These are phyloP conservation scores for Phalaenopsis equestris DNA, from an alignment of 106 monocot species.

Conservation along the genomic window DNA sequence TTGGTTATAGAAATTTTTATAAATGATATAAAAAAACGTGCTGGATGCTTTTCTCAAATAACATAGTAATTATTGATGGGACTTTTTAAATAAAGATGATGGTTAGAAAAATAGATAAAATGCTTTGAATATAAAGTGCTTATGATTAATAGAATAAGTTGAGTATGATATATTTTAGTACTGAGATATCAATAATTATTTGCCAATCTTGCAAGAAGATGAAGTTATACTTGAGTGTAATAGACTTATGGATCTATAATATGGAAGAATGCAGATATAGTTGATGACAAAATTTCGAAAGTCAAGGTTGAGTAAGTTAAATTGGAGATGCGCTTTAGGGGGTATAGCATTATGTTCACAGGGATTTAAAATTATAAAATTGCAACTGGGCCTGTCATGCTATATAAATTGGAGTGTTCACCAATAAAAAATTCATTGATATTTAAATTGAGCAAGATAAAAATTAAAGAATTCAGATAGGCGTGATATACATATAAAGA, in stretches of 20 bases:
- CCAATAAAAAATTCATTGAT: not conserved
- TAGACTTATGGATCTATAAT: not conserved
- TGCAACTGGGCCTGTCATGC: not conserved
- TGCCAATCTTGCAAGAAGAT: not conserved
- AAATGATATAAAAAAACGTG: not conserved
- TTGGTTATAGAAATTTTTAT: not conserved
- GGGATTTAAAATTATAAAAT: not conserved
- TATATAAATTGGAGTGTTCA: not conserved
- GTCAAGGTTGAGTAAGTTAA: not conserved
- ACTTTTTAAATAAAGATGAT: too few species aligned
- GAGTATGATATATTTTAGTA: not conserved
- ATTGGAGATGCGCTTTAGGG: not conserved
- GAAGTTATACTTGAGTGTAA: not conserved
- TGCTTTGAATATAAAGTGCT: not conserved
- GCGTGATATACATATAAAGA: not conserved
- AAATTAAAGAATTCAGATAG: not conserved
- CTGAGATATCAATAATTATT: not conserved
- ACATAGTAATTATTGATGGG: too few species aligned
- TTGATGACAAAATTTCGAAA: not conserved
- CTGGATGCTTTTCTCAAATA: too few species aligned
- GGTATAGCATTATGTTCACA: not conserved
- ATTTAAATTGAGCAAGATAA: not conserved
- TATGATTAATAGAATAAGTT: not conserved
- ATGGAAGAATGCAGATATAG: not conserved
- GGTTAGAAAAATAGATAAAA: not conserved